Conservation (phyloP, 192 early-diverging fungal species). For the Linderina pennispora region DNA sequence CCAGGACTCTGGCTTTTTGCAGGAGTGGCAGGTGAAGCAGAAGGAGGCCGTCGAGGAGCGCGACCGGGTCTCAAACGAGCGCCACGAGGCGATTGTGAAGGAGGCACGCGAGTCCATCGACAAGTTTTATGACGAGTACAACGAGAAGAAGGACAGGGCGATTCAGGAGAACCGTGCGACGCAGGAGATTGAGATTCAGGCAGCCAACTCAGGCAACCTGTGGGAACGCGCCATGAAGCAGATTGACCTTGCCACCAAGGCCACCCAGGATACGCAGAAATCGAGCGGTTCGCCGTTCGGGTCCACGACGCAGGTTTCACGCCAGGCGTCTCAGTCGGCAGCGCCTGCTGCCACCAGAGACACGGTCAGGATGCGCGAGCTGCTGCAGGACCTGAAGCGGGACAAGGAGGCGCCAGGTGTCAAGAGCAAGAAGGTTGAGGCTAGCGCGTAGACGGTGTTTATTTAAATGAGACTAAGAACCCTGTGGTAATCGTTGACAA, state of each 20-base stretch:
- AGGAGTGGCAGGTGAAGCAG: conserved; percentile 64
- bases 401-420: conserved; percentile 62
- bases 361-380: conserved; percentile 61
- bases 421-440: conserved; percentile 22
- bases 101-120: conserved; percentile 64
- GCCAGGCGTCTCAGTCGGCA: conserved; percentile 21
- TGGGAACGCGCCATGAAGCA: conserved; percentile 71
- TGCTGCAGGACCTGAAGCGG: conserved; percentile 63
- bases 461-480: conserved; percentile 47
- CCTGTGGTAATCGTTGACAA: conserved; percentile 72
- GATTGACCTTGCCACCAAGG: conserved; percentile 53
- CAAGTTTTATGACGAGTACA: conserved; percentile 77
- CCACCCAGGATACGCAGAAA: conserved; percentile 3
- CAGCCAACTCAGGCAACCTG: conserved; percentile 53
- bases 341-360: conserved; percentile 40
- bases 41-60: conserved; percentile 50
- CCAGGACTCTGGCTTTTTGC: conserved; percentile 23
- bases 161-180: conserved; percentile 56
- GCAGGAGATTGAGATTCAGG: conserved; percentile 45
- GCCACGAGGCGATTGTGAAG: conserved; percentile 53
- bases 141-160: conserved; percentile 61
- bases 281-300: neutral
- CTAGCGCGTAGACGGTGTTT: conserved; percentile 2
- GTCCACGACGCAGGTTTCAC: conserved; percentile 21
- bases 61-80: conserved; percentile 48